These are phyloP conservation scores for Corchorus olitorius DNA, from an alignment of 345 rosid genomes.

Conservation along the genomic window DNA sequence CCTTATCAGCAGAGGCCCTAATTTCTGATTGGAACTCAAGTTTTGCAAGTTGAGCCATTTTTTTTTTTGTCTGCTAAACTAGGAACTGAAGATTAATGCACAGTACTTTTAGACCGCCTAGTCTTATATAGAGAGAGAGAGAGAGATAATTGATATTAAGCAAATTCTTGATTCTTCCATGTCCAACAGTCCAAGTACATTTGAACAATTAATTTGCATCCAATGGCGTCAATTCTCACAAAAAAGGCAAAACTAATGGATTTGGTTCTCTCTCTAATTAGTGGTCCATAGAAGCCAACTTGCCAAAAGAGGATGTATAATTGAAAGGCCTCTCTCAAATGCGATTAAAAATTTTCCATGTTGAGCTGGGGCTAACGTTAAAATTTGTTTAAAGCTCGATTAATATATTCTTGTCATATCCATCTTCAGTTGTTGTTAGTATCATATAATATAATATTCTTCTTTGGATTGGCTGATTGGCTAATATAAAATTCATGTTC, in stretches of 20 bases:
- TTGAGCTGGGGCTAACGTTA: background rate
- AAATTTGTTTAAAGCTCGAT: background rate
- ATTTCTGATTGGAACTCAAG: constrained; percentile 25
- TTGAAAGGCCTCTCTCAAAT: background rate
- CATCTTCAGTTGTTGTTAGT: background rate
- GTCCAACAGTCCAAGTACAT: background rate
- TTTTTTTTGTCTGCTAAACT: background rate
- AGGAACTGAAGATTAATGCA: background rate
- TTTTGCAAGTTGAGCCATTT: constrained; percentile 20
- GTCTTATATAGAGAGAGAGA: background rate
- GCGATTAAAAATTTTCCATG: background rate
- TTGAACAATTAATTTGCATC: background rate
- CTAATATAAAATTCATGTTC: too few species aligned
- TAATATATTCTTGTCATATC: background rate
- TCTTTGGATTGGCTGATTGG: too few species aligned
- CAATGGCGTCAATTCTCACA: background rate
- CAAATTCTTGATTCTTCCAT: background rate
- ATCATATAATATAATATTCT: too few species aligned
- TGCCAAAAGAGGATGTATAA: background rate
- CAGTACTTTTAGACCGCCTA: background rate
- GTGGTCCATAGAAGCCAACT: background rate
- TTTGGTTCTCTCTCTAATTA: background rate
- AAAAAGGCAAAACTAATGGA: background rate
- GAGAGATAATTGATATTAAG: background rate
- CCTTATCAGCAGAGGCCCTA: constrained; percentile 27